Evolutionary conservation across 768 basidiomycete genomes (phyloP), one percentile per base, ranked within the genome.

Genomic region (Chalciporus chontae): DNA sequence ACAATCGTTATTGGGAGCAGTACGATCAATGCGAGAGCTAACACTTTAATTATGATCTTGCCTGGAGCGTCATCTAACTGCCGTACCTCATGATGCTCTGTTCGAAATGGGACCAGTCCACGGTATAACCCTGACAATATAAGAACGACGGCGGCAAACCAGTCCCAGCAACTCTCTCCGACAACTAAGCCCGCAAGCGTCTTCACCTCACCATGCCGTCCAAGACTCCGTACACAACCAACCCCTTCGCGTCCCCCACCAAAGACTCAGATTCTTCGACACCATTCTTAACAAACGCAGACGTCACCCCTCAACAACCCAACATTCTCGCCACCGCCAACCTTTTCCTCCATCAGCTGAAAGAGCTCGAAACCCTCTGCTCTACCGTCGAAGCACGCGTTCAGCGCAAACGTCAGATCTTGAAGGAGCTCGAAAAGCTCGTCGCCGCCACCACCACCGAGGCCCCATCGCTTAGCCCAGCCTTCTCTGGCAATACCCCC

Each of bases 301-400:
- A 27, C 23, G 45, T 9, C 17, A 21, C n/a, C 40, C 23, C 50
- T 8, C 55, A 40, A 43, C 51, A 57, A 18, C 40, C 51, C 36
- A 51, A 67, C 40, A 34, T 65, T n/a, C 67, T 67, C 47, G 53
- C 53, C 24, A 69, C 65, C 14, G 63, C 67, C 3, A 66, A 56
- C 44, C 64, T 63, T 19, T 52, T 67, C 21, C 45, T 67, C 40
- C 56, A 57, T 27, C 65, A 67, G 4, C 39, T 67, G 4, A 55
- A 54, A 40, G 52, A 53, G 15, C 67, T 69, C 13, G 63, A 66
- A 37, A 51, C 17, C 19, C 55, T 54, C 43, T 56, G 50, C 29
- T 59, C 50, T 4, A 56, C 59, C 15, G 57, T 58, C 48, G 62
- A 58, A 42, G 56, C 59, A n/a, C 56, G 59, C 8, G 58, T 63